These are phyloP conservation scores for Fusarium poae DNA, from an alignment of 2,329 filamentous ascomycete genomes.

Conservation along the genomic window DNA sequence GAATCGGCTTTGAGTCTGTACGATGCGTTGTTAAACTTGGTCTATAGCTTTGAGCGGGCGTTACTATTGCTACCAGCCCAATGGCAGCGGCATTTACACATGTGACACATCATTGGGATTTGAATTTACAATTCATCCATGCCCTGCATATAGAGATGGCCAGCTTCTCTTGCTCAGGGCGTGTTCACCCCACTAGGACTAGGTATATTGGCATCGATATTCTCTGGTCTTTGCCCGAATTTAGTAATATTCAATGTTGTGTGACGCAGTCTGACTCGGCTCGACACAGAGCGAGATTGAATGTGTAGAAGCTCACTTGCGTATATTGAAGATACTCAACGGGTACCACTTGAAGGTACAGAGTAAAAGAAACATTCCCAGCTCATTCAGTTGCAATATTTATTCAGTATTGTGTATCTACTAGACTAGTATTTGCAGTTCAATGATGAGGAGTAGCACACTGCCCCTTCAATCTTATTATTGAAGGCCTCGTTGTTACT, in stretches of 20 bases:
- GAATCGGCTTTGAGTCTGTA: background rate
- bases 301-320: background rate
- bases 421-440: background rate
- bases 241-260: background rate
- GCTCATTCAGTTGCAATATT: background rate
- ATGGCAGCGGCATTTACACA: background rate
- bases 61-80: background rate
- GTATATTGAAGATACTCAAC: background rate
- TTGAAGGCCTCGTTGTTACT: conserved; percentile 26
- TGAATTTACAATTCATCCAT: conserved; percentile 12
- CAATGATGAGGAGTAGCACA: background rate
- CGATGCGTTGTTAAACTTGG: conserved; percentile 1
- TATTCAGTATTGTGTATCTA: background rate
- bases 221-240: background rate
- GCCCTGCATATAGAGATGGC: background rate
- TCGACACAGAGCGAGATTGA: background rate
- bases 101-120: conserved; percentile 8
- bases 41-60: background rate
- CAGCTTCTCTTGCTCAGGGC: background rate
- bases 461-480: background rate
- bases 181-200: background rate
- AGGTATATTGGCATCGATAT: background rate
- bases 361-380: background rate
- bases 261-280: background rate
- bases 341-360: background rate